Percentiles rank a stretch among this genome's conserved stretches.
These are phyloP conservation scores for Elasticomyces elasticus DNA, from an alignment of 495 filamentous ascomycete genomes.

Conservation along the genomic window DNA sequence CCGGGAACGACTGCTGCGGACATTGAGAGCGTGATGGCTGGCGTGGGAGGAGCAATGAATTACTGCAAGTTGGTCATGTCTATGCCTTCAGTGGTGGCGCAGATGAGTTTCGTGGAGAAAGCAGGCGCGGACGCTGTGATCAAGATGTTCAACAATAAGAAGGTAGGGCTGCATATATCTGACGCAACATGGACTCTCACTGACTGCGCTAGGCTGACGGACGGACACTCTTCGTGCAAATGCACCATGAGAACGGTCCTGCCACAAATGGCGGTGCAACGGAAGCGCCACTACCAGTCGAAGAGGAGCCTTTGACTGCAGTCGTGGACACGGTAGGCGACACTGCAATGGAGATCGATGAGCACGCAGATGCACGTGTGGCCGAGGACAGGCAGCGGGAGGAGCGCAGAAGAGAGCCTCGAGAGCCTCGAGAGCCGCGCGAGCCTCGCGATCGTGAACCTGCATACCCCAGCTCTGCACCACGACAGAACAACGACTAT, in stretches of 20 bases:
- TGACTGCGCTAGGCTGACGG: conserved; percentile 64
- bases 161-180: conserved; percentile 38
- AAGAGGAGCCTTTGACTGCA: neutral
- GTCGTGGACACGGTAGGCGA: conserved; percentile 9
- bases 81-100: conserved; percentile 70
- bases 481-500: neutral
- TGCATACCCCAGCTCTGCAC: neutral
- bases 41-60: conserved; percentile 57
- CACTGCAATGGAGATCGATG: conserved; percentile 31
- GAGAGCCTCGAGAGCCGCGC: neutral
- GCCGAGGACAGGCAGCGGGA: conserved; percentile 16
- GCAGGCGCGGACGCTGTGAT: conserved; percentile 72
- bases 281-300: neutral
- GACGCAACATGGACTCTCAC: neutral
- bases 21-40: conserved; percentile 76
- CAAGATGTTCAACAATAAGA: conserved; percentile 75
- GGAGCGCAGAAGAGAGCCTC: conserved; percentile 12
- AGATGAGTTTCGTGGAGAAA: conserved; percentile 71
- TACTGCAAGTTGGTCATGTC: conserved; percentile 62
- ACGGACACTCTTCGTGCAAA: conserved; percentile 63
- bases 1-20: conserved; percentile 89
- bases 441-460: neutral
- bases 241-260: neutral
- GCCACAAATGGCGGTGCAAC: neutral
- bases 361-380: conserved; percentile 11